phyloP scores from a whole-genome alignment of 2,329 filamentous ascomycete genomes.

The Aphanoascus verrucosus region DNA sequence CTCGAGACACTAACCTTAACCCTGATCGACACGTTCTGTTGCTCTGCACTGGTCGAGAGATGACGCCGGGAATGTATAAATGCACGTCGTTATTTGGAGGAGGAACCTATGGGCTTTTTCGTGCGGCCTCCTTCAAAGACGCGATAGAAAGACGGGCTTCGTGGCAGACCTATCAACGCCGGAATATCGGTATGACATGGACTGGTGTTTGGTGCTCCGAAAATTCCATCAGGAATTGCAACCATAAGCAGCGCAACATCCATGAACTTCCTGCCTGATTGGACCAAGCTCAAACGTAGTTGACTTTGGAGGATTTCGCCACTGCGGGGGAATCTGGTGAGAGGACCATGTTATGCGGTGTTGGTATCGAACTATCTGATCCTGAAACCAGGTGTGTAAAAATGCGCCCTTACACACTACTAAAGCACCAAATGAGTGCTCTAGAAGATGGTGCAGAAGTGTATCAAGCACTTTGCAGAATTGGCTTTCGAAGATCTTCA shows the following conservation, averaged over 20 bases:
- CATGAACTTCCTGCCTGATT: neutral
- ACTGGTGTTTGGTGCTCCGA: neutral
- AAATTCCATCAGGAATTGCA: neutral
- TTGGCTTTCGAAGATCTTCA: too few relatives aligned
- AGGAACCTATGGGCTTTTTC: neutral
- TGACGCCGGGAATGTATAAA: too few relatives aligned
- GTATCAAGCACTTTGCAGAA: too few relatives aligned
- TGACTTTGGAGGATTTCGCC: neutral
- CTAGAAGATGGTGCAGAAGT: too few relatives aligned
- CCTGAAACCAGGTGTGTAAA: too few relatives aligned
- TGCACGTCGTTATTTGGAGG: neutral
- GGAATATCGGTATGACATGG: neutral
- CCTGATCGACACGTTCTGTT: neutral
- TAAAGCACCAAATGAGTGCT: too few relatives aligned
- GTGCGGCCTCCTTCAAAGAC: too few relatives aligned
- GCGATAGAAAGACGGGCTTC: neutral
- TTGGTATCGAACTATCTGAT: too few relatives aligned
- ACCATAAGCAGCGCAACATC: neutral
- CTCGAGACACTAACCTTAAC: neutral
- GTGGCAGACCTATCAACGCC: neutral
- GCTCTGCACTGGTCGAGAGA: neutral
- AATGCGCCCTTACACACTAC: too few relatives aligned
- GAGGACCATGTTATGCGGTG: neutral
- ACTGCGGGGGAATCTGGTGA: slow-evolving; percentile 5
- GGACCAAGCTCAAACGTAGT: slow-evolving; percentile 3